Evolutionary conservation across 306 rosid species (phyloP).

Genomic region (Mimosa bimucronata): DNA sequence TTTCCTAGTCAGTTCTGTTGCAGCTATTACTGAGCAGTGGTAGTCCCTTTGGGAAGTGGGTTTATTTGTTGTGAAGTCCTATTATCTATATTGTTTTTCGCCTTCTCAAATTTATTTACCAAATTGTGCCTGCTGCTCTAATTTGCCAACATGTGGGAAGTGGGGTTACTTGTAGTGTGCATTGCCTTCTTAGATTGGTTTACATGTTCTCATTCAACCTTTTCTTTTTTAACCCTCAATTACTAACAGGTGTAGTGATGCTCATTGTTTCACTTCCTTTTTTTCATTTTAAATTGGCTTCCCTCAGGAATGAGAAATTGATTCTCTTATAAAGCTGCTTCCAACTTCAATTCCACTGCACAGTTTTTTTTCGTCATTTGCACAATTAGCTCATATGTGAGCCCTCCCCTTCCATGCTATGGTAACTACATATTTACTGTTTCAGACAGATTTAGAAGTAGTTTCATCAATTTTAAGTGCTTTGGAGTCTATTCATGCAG

Average conservation of each 20-base stretch:
- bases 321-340: neutral
- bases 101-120: neutral
- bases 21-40: neutral
- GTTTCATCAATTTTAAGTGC: slow-evolving; percentile 77
- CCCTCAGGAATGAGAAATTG: neutral
- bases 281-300: neutral
- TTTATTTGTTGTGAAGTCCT: slow-evolving; percentile 11
- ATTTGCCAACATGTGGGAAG: neutral
- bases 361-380: slow-evolving; percentile 11
- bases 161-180: neutral
- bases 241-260: too few species aligned
- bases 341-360: neutral
- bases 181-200: slow-evolving; percentile 10
- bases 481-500: slow-evolving; percentile 95
- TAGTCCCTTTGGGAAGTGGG: neutral
- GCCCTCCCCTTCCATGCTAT: slow-evolving; percentile 4
- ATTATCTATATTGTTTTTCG: neutral
- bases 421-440: slow-evolving; percentile 37
- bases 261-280: neutral
- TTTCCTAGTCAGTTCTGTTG: neutral
- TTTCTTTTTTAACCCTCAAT: too few species aligned
- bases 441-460: slow-evolving; percentile 82
- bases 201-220: neutral
- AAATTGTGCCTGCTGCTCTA: neutral
- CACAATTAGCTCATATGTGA: neutral